Percentiles rank a stretch among this genome's conserved stretches.
Evolutionary conservation across 2,329 filamentous ascomycete genomes (phyloP).

Genomic region (Hypomyces rosellus): DNA sequence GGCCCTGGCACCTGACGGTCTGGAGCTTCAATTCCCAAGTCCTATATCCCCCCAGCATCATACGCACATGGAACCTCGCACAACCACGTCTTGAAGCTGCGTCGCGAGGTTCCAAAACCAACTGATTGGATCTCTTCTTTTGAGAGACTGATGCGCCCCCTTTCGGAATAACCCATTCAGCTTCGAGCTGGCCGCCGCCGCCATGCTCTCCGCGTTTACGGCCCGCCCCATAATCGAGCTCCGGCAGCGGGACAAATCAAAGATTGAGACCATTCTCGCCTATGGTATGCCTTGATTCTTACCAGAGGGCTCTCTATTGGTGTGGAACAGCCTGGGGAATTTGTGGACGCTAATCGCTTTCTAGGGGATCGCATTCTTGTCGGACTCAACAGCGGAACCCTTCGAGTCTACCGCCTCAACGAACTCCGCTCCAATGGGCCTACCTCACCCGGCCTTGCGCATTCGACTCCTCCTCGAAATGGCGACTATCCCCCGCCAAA

Average conservation of each 20-base stretch:
- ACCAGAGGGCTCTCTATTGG: not conserved
- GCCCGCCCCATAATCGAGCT: constrained; percentile 96
- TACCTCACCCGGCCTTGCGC: constrained; percentile 20
- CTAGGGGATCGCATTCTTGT: constrained; percentile 84
- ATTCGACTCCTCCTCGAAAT: constrained; percentile 23
- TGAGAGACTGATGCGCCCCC: constrained; percentile 24
- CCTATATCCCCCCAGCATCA: not conserved
- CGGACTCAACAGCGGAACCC: constrained; percentile 79
- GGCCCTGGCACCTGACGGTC: constrained; percentile 8
- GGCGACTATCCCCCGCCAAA: constrained; percentile 23
- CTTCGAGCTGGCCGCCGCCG: constrained; percentile 34
- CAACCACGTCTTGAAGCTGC: not conserved
- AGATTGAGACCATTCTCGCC: constrained; percentile 91
- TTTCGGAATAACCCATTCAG: constrained; percentile 23
- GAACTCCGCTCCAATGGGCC: constrained; percentile 42
- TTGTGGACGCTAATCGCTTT: not conserved
- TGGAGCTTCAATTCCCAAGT: not conserved
- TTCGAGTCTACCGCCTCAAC: constrained; percentile 89
- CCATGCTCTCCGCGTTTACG: constrained; percentile 96
- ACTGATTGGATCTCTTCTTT: not conserved
- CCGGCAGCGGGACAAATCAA: constrained; percentile 88
- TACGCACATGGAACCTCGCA: not conserved
- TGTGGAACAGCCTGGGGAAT: not conserved
- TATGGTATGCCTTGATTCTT: constrained; percentile 53
- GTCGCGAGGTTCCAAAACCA: not conserved